phyloP scores from a whole-genome alignment of 106 monocot genomes.

The Xerophyta viscosa region DNA sequence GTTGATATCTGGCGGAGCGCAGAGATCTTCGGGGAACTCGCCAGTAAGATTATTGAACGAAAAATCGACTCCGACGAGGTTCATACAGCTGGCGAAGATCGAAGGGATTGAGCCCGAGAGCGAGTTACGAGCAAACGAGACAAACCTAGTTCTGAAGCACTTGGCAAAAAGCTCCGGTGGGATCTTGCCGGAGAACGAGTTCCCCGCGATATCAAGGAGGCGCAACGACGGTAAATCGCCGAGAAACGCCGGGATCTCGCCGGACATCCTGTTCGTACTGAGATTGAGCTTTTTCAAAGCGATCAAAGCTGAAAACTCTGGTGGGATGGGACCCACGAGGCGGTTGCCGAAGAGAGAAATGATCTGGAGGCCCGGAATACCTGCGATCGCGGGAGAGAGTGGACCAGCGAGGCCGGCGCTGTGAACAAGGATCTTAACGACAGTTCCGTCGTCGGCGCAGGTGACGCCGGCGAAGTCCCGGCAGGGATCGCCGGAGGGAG shows the following conservation, averaged over 20 bases:
- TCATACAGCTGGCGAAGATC: slow-evolving; percentile 34
- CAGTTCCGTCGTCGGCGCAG: slow-evolving; percentile 46
- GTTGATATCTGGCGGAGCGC: slow-evolving; percentile 40
- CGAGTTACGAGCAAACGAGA: slow-evolving; percentile 70
- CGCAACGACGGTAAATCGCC: slow-evolving; percentile 57
- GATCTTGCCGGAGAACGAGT: slow-evolving; percentile 68
- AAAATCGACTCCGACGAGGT: slow-evolving; percentile 74
- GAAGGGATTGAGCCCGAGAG: slow-evolving; percentile 58
- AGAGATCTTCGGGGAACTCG: slow-evolving; percentile 56
- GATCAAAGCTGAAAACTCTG: slow-evolving; percentile 19
- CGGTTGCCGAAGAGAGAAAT: slow-evolving; percentile 66
- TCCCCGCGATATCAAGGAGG: slow-evolving; percentile 84
- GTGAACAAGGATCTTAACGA: slow-evolving; percentile 65
- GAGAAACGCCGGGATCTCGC: slow-evolving; percentile 54
- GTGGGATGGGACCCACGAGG: slow-evolving; percentile 56
- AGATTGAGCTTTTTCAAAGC: slow-evolving; percentile 83
- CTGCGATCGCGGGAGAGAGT: slow-evolving; percentile 43
- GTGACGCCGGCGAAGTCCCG: slow-evolving; percentile 63
- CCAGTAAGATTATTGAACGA: slow-evolving; percentile 78
- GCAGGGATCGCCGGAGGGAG: slow-evolving; percentile 44
- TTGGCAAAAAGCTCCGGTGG: slow-evolving; percentile 43
- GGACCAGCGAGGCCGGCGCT: slow-evolving; percentile 38
- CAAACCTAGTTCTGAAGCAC: slow-evolving; percentile 60
- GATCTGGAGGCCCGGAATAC: slow-evolving; percentile 46
- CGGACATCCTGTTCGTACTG: slow-evolving; percentile 61